Base-by-base conservation (phyloP, 169 alveolate species). In the Plasmodium gaboni region DNA sequence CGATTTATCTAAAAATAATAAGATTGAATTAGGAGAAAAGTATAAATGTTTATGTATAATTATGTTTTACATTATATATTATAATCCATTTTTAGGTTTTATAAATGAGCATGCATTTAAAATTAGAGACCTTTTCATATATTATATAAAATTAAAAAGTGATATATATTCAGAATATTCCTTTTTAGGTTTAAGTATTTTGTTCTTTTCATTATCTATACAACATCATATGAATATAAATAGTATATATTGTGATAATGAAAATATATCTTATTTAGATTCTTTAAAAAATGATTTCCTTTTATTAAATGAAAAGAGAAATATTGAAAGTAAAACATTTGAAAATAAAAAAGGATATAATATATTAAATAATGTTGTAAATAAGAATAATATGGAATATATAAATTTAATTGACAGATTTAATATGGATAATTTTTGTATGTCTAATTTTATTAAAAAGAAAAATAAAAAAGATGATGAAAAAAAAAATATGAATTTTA, bases 121-220 rank as follows among this genome's bases (percentile, higher is more conserved):
- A 3, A 57, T 80, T 44, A 17, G 65, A 46, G 63, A 80, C 9
- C 57, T 68, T 32, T 42, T 80, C 42, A 80, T 80, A 7, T 26
- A 32, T 17, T 1, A 53, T 38, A 68, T 80, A 19, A 80, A 80
- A 80, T 51, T 42, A 42, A 59, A 48, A 72, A 80, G 59, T 46
- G 83, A 51, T 57, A 42, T 80, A 68, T 80, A 68, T 80, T 80
- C 90, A 28, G 83, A 80, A 60, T 80, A 80, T 71, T 15, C 85
- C 10, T 80, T 68, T 55, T 57, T 60, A 22, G 90, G 73, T 8
- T 68, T 80, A 65, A 80, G 90, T 63, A n/a, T 19, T 68, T 68
- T 80, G 72, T 80, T 80, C 12, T 80, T 80, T 50, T 61, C 76
- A 48, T 70, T 80, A 5, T 80, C 83, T 10, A 72, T 80, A 19